phyloP scores from a whole-genome alignment of 805 yeast genomes.

The Wickerhamiella lipophila region DNA sequence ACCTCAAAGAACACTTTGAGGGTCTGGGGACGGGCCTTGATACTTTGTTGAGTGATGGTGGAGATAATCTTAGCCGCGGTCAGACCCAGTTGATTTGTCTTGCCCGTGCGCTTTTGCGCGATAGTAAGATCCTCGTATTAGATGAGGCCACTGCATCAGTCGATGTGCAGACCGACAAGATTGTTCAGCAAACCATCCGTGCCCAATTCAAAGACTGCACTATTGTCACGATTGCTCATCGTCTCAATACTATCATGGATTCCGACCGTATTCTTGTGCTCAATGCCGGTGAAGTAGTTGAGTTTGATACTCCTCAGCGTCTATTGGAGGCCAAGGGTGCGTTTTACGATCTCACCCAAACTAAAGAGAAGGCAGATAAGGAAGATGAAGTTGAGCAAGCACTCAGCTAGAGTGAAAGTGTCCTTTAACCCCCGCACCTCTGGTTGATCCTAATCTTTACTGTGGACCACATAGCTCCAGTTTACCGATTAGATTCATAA shows the following conservation, averaged over 20 bases:
- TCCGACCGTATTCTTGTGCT: conserved; percentile 67
- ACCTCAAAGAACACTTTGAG: conserved; percentile 53
- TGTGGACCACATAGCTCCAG: too few relatives aligned
- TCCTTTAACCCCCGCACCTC: too few relatives aligned
- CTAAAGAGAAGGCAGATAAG: not conserved
- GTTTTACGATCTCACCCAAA: conserved; percentile 12
- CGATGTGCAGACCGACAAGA: conserved; percentile 63
- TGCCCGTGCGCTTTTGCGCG: conserved; percentile 62
- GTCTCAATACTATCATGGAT: conserved; percentile 77
- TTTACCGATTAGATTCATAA: not conserved
- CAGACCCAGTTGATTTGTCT: conserved; percentile 70
- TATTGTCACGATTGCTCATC: conserved; percentile 77
- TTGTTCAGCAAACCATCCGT: conserved; percentile 66
- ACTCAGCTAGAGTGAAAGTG: not conserved
- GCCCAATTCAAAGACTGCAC: conserved; percentile 53
- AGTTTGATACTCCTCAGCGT: conserved; percentile 50
- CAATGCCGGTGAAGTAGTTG: conserved; percentile 60
- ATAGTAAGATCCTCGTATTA: conserved; percentile 53
- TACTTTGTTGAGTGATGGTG: conserved; percentile 52
- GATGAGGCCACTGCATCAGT: conserved; percentile 79
- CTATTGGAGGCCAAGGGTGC: conserved; percentile 18
- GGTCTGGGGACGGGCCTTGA: conserved; percentile 40
- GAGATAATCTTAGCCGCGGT: conserved; percentile 67
- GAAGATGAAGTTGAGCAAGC: not conserved
- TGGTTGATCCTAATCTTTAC: too few relatives aligned